Conservation (phyloP, 129 eudicot genomes). For the Flaveria linearis region DNA sequence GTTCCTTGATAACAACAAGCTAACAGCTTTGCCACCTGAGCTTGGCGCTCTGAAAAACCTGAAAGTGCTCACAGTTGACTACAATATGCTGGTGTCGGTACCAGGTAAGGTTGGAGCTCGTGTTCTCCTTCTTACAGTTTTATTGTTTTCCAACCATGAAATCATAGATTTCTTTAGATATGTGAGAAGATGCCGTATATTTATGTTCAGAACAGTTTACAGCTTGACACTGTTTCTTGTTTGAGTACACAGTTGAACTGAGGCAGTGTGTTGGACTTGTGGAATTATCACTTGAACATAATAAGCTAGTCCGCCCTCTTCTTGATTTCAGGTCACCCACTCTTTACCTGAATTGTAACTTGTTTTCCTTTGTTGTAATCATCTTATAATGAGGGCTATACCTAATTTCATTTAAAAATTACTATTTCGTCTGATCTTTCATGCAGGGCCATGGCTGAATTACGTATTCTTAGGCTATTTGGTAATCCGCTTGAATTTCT, state of each 20-base stretch:
- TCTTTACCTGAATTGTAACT: neutral
- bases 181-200: neutral
- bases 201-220: neutral
- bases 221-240: slow-evolving; percentile 22
- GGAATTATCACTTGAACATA: slow-evolving; percentile 96
- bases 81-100: slow-evolving; percentile 81
- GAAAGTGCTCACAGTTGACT: slow-evolving; percentile 86
- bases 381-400: slow-evolving; percentile 7
- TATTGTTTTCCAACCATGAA: neutral
- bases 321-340: slow-evolving; percentile 86
- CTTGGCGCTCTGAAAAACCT: slow-evolving; percentile 80
- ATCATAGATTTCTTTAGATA: slow-evolving; percentile 2
- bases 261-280: slow-evolving; percentile 87
- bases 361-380: neutral
- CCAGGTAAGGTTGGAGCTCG: slow-evolving; percentile 59
- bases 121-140: neutral
- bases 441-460: slow-evolving; percentile 89
- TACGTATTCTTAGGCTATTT: slow-evolving; percentile 84
- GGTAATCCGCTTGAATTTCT: slow-evolving; percentile 99
- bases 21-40: slow-evolving; percentile 81
- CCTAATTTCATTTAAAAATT: slow-evolving; percentile 8
- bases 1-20: slow-evolving; percentile 86
- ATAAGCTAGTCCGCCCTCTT: slow-evolving; percentile 95
- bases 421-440: slow-evolving; percentile 24
- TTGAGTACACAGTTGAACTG: slow-evolving; percentile 69